These are phyloP conservation scores for Aquanectria penicillioides DNA, from an alignment of 2,329 filamentous ascomycete genomes.

Conservation along the genomic window DNA sequence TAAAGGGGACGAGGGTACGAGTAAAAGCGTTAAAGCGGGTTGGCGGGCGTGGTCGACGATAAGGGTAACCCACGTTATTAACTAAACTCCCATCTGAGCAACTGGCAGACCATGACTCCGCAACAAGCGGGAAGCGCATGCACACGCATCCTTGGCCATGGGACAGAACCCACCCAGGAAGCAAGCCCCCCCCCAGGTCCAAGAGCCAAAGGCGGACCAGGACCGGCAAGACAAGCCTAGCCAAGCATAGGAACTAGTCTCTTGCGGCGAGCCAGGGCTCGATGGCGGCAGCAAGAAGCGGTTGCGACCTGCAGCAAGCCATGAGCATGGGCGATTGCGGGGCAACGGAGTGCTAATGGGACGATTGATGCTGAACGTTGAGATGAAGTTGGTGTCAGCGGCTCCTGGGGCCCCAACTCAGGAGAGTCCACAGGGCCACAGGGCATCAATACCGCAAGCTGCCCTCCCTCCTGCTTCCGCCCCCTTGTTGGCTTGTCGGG, in stretches of 20 bases:
- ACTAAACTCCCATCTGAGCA: conserved; percentile 25
- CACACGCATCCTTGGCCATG: conserved; percentile 4
- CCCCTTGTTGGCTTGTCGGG: not conserved
- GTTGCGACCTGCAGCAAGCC: conserved; percentile 6
- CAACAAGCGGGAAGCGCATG: conserved; percentile 33
- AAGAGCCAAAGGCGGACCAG: too few relatives aligned
- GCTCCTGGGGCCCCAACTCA: conserved; percentile 23
- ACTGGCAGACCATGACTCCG: conserved; percentile 28
- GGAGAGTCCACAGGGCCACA: too few relatives aligned
- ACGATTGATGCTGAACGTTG: conserved; percentile 16
- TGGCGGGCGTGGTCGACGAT: conserved; percentile 16
- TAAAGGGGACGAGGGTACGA: conserved; percentile 11
- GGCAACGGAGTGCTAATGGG: conserved; percentile 19
- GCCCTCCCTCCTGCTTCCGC: too few relatives aligned
- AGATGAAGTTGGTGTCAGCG: conserved; percentile 23
- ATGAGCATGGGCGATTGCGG: conserved; percentile 17
- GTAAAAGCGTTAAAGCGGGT: conserved; percentile 4
- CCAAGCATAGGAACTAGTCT: conserved; percentile 2
- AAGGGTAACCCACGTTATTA: conserved; percentile 27
- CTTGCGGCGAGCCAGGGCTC: conserved; percentile 11
- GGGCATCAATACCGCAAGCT: too few relatives aligned
- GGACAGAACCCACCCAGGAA: conserved; percentile 13
- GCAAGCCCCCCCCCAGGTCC: conserved; percentile 5
- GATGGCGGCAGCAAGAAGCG: conserved; percentile 1
- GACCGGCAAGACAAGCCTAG: conserved; percentile 12